phyloP scores from a whole-genome alignment of 164 flowering plant genomes.

The Vitis cinerea region DNA sequence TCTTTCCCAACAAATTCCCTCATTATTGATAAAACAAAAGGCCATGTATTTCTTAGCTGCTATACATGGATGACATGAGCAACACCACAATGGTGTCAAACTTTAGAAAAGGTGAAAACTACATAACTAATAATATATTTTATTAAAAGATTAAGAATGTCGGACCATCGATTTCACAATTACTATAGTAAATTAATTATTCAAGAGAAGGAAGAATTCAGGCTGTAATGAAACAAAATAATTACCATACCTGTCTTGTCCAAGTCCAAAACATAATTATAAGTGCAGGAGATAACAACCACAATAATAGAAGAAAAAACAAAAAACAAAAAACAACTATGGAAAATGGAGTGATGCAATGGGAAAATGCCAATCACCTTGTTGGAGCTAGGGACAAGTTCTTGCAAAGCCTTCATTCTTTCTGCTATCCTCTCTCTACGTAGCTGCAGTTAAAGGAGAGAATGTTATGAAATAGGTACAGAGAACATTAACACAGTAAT shows the following conservation, averaged over 20 bases:
- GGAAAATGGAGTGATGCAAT: background rate
- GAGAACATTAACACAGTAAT: background rate
- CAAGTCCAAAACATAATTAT: background rate
- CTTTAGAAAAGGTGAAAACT: too few relatives aligned
- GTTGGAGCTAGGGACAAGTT: slow-evolving; percentile 44
- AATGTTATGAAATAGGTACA: background rate
- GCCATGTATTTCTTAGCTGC: too few relatives aligned
- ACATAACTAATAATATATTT: too few relatives aligned
- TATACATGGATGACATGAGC: too few relatives aligned
- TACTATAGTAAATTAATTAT: too few relatives aligned
- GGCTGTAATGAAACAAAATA: background rate
- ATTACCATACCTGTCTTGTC: background rate
- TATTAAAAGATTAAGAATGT: too few relatives aligned
- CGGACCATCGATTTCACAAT: too few relatives aligned
- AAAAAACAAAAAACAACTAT: background rate
- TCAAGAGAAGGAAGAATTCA: too few relatives aligned
- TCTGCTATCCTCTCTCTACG: slow-evolving; percentile 49
- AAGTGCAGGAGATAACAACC: background rate
- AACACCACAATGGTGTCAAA: too few relatives aligned
- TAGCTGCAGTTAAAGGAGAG: slow-evolving; percentile 19
- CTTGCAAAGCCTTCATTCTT: slow-evolving; percentile 45
- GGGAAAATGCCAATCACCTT: slow-evolving; percentile 21
- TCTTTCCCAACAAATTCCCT: too few relatives aligned
- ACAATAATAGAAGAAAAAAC: background rate
- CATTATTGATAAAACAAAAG: too few relatives aligned